phyloP scores from a whole-genome alignment of 208 protist genomes.

The Phytomonas francai region DNA sequence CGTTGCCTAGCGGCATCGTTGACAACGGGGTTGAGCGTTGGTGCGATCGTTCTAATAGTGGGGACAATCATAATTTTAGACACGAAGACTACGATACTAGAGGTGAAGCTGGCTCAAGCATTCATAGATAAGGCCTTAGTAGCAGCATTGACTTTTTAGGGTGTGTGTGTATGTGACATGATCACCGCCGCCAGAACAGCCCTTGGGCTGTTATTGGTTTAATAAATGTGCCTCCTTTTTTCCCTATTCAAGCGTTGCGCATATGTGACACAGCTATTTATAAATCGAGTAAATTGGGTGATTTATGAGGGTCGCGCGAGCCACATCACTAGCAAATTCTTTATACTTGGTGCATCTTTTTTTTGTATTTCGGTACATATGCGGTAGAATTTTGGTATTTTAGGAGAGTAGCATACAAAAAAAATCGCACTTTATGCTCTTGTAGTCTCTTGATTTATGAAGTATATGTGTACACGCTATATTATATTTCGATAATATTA shows the following conservation, averaged over 20 bases:
- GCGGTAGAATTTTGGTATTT: neutral
- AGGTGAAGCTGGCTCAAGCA: neutral
- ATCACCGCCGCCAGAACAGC: neutral
- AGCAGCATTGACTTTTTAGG: neutral
- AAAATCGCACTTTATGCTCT: neutral
- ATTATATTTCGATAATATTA: neutral
- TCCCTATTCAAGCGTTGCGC: neutral
- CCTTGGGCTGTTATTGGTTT: neutral
- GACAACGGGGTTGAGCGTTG: neutral
- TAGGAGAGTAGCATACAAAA: neutral
- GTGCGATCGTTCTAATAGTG: neutral
- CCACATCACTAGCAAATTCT: neutral
- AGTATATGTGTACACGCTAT: neutral
- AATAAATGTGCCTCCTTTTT: neutral
- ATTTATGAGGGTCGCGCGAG: neutral
- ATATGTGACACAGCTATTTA: neutral
- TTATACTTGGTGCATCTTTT: conserved; percentile 13
- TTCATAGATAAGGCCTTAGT: neutral
- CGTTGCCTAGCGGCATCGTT: neutral
- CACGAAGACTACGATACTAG: neutral
- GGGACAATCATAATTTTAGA: neutral
- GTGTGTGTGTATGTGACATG: neutral
- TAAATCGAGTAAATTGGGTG: neutral
- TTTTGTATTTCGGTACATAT: conserved; percentile 11
- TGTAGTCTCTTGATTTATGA: neutral